phyloP scores from a whole-genome alignment of 2,329 filamentous ascomycete species.

The Alternaria brassicicola region DNA sequence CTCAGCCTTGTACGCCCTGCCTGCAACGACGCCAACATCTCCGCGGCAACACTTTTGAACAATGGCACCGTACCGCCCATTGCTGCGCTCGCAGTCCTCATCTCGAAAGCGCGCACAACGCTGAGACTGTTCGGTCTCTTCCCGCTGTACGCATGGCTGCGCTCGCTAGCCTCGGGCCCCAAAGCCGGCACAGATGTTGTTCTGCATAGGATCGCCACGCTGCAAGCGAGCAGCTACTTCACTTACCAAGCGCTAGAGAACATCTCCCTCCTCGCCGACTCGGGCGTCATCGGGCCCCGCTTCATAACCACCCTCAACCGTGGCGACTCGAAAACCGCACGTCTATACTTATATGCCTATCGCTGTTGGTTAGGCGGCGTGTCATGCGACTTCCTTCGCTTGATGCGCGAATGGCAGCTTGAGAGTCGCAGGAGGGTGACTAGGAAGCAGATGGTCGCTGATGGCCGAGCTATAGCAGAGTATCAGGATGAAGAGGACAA shows the following conservation, averaged over 20 bases:
- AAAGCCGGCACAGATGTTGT: slow-evolving; percentile 52
- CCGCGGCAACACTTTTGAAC: slow-evolving; percentile 35
- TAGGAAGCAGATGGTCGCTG: slow-evolving; percentile 35
- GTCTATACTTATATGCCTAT: slow-evolving; percentile 51
- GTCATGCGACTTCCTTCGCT: slow-evolving; percentile 52
- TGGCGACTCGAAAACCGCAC: slow-evolving; percentile 41
- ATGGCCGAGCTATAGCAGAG: slow-evolving; percentile 36
- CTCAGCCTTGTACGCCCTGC: slow-evolving; percentile 45
- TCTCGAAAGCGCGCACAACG: slow-evolving; percentile 52
- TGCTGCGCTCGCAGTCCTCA: slow-evolving; percentile 46
- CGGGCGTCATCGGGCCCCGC: slow-evolving; percentile 45
- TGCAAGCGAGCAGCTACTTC: slow-evolving; percentile 52
- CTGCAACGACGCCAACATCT: slow-evolving; percentile 30
- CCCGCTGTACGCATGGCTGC: slow-evolving; percentile 54
- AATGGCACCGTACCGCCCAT: slow-evolving; percentile 40
- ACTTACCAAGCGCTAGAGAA: slow-evolving; percentile 55
- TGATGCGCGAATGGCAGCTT: slow-evolving; percentile 52
- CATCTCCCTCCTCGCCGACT: slow-evolving; percentile 51
- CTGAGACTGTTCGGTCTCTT: slow-evolving; percentile 53
- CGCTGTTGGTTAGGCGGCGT: slow-evolving; percentile 53
- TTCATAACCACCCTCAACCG: slow-evolving; percentile 48
- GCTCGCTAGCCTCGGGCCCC: slow-evolving; percentile 49
- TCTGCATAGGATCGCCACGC: slow-evolving; percentile 50
- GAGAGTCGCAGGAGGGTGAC: slow-evolving; percentile 43
- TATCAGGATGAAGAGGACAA: slow-evolving; percentile 49